Percentiles rank a stretch among this genome's conserved stretches.
phyloP scores from a whole-genome alignment of 2,329 filamentous ascomycete genomes.

The Laburnicola sp. region DNA sequence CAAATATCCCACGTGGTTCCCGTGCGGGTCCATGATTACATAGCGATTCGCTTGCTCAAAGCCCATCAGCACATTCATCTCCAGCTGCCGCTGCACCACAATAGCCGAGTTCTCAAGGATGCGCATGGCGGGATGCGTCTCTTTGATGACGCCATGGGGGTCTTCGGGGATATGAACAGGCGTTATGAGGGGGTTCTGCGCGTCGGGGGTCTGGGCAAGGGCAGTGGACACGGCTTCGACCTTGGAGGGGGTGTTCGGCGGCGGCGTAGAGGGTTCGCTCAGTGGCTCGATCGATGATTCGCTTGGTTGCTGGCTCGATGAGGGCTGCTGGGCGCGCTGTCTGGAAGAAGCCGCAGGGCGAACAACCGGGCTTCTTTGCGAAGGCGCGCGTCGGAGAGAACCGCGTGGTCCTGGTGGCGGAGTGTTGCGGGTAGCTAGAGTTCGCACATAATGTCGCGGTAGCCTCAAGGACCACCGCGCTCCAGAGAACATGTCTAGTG shows the following conservation, averaged over 20 bases:
- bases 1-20: constrained; percentile 66
- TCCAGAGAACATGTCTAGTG: constrained; percentile 28
- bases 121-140: constrained; percentile 60
- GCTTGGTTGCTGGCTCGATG: constrained; percentile 13
- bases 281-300: constrained; percentile 12
- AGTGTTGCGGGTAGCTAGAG: constrained; percentile 28
- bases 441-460: constrained; percentile 27
- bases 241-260: constrained; percentile 30
- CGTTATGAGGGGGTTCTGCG: constrained; percentile 57
- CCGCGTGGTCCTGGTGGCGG: constrained; percentile 28
- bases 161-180: constrained; percentile 66
- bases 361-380: constrained; percentile 14
- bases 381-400: constrained; percentile 24
- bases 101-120: constrained; percentile 64
- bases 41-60: constrained; percentile 70
- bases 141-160: constrained; percentile 60
- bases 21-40: constrained; percentile 65
- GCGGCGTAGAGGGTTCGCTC: constrained; percentile 3
- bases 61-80: constrained; percentile 67
- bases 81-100: constrained; percentile 64
- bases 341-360: constrained; percentile 13
- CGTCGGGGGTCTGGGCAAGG: constrained; percentile 47
- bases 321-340: constrained; percentile 6
- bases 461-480: constrained; percentile 34
- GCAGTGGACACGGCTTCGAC: constrained; percentile 50